phyloP scores from a whole-genome alignment of 306 rosid species.

The Alnus rubra region DNA sequence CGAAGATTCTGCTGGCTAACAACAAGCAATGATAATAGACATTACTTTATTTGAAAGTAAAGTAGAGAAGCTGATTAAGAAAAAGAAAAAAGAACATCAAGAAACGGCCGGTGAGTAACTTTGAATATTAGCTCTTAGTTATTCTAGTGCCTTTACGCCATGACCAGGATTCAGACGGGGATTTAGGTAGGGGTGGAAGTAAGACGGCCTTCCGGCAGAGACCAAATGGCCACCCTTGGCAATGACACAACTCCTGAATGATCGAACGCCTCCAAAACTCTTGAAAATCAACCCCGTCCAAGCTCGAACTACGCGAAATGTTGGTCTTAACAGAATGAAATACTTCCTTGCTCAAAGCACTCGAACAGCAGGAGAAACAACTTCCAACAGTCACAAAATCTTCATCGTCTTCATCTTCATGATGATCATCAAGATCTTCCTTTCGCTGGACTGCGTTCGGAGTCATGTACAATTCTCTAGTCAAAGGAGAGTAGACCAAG shows the following conservation, averaged over 20 bases:
- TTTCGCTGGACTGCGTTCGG: conserved; percentile 26
- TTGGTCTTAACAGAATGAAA: conserved; percentile 64
- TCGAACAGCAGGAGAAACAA: conserved; percentile 60
- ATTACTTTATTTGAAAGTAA: no score
- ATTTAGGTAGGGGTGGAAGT: conserved; percentile 94
- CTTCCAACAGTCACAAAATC: conserved; percentile 72
- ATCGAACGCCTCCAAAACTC: conserved; percentile 56
- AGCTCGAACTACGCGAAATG: conserved; percentile 71
- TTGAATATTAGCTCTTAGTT: conserved; percentile 14
- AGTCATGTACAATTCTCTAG: conserved; percentile 52
- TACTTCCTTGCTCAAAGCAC: conserved; percentile 48
- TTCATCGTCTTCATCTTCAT: conserved; percentile 36
- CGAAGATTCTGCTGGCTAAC: no score
- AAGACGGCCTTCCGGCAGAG: conserved; percentile 75
- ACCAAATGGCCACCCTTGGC: conserved; percentile 97
- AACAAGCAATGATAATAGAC: no score
- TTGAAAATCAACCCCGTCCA: conserved; percentile 48
- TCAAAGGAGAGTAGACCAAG: conserved; percentile 55
- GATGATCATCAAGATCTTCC: conserved; percentile 29
- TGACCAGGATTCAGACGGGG: conserved; percentile 78
- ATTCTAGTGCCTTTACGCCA: conserved; percentile 51
- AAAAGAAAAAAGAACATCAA: neutral
- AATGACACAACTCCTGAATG: conserved; percentile 73
- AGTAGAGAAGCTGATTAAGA: neutral
- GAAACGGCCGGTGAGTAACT: neutral